phyloP scores from a whole-genome alignment of 495 filamentous ascomycete genomes.

The Cercophora newfieldiana region DNA sequence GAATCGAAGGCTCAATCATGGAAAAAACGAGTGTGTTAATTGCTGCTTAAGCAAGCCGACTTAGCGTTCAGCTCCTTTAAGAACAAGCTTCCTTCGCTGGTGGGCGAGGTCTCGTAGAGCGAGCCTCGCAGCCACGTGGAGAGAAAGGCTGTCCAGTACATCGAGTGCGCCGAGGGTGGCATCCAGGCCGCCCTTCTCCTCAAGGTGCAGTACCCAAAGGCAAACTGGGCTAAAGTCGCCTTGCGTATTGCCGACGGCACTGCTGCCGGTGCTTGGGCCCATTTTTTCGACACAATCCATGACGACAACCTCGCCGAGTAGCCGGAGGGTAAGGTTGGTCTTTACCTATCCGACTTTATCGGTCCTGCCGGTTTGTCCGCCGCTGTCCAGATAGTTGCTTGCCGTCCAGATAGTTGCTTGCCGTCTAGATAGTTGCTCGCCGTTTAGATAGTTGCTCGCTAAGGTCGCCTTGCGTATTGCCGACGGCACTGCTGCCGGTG shows the following conservation, averaged over 20 bases:
- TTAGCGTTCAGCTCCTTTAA: not conserved
- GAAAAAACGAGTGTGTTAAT: too few species aligned
- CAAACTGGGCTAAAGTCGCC: conserved; percentile 11
- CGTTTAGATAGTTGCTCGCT: too few species aligned
- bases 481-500: too few species aligned
- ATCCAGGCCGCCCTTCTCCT: conserved; percentile 12
- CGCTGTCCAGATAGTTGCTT: too few species aligned
- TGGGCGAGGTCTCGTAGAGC: conserved; percentile 22
- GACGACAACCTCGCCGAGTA: conserved; percentile 11
- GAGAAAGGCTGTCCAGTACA: conserved; percentile 14
- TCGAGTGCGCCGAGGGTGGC: conserved; percentile 15
- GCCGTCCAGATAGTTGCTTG: too few species aligned
- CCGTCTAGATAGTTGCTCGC: too few species aligned
- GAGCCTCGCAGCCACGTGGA: conserved; percentile 18
- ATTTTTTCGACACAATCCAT: conserved; percentile 8
- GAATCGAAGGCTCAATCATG: too few species aligned
- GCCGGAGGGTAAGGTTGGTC: conserved; percentile 13
- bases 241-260: not conserved
- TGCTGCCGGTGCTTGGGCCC: conserved; percentile 4
- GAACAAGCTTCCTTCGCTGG: conserved; percentile 8
- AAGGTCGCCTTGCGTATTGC: too few species aligned
- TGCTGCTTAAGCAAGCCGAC: conserved; percentile 13
- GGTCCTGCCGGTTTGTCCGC: conserved; percentile 11
- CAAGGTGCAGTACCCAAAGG: conserved; percentile 11
- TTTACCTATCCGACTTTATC: conserved; percentile 19